phyloP scores from a whole-genome alignment of 2,329 filamentous ascomycete species.

The Magnaporthiopsis rhizophila region DNA sequence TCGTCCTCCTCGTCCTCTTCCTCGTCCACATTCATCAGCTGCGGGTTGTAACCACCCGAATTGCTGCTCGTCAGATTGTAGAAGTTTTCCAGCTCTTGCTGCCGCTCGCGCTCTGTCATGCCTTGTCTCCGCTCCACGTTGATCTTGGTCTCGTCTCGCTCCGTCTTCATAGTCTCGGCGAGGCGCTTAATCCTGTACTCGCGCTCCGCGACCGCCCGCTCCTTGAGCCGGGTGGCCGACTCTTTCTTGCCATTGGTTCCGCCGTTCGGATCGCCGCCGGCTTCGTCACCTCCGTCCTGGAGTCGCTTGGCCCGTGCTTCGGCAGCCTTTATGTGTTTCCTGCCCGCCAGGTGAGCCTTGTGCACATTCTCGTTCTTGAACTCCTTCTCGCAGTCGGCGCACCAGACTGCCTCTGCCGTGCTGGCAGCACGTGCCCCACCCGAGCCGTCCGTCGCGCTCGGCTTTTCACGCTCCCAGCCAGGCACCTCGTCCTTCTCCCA shows the following conservation, averaged over 20 bases:
- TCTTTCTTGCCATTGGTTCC: slow-evolving; percentile 17
- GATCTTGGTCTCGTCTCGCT: slow-evolving; percentile 80
- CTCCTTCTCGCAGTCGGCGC: slow-evolving; percentile 83
- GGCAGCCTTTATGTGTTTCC: slow-evolving; percentile 85
- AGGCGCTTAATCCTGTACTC: slow-evolving; percentile 79
- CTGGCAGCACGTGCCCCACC: slow-evolving; percentile 20
- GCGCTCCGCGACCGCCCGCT: slow-evolving; percentile 81
- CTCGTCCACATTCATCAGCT: slow-evolving; percentile 32
- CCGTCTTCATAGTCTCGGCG: slow-evolving; percentile 72
- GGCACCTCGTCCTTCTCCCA: slow-evolving; percentile 76
- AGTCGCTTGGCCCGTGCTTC: slow-evolving; percentile 50
- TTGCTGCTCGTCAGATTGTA: slow-evolving; percentile 40
- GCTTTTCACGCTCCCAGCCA: slow-evolving; percentile 63
- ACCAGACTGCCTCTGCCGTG: slow-evolving; percentile 67
- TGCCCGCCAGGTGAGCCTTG: slow-evolving; percentile 77
- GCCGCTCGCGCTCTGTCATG: slow-evolving; percentile 93
- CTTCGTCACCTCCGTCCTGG: slow-evolving; percentile 19
- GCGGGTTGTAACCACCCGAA: slow-evolving; percentile 15
- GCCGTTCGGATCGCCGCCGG: slow-evolving; percentile 19
- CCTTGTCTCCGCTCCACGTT: slow-evolving; percentile 96
- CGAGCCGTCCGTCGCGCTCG: slow-evolving; percentile 23
- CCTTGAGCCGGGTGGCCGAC: slow-evolving; percentile 60
- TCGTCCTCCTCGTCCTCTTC: slow-evolving; percentile 65
- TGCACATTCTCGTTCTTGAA: slow-evolving; percentile 96
- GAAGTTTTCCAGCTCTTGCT: slow-evolving; percentile 85